Evolutionary conservation across 306 rosid genomes (phyloP).

Genomic region (Trifolium pratense): DNA sequence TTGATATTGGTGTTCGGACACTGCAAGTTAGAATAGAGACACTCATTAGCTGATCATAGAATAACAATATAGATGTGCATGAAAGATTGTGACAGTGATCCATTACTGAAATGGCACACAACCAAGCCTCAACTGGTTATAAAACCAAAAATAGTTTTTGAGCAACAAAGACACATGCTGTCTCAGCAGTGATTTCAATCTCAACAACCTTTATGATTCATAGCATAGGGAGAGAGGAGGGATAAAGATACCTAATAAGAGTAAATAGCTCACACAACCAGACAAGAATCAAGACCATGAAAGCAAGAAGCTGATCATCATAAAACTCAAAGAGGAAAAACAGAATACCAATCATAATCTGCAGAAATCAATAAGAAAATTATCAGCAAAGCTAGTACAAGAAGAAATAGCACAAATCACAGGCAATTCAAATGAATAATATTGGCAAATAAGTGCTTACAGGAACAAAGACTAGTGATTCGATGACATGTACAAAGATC

Average conservation of each 20-base stretch:
- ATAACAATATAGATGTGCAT: conserved; percentile 13
- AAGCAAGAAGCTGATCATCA: conserved; percentile 94
- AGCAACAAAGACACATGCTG: conserved; percentile 30
- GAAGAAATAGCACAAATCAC: conserved; percentile 19
- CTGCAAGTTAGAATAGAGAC: conserved; percentile 60
- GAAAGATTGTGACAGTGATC: conserved; percentile 12
- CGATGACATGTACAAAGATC: conserved; percentile 96
- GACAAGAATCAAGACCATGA: conserved; percentile 93
- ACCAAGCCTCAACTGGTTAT: conserved; percentile 22
- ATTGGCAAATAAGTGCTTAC: conserved; percentile 52
- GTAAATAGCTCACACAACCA: conserved; percentile 98
- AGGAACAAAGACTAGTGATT: conserved; percentile 98
- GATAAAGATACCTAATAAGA: conserved; percentile 73
- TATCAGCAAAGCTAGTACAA: conserved; percentile 35
- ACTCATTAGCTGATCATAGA: conserved; percentile 46
- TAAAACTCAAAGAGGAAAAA: conserved; percentile 97
- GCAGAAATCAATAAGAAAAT: conserved; percentile 50
- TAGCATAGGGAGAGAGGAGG: conserved; percentile 12
- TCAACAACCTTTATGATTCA: conserved; percentile 19
- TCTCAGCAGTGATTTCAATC: conserved; percentile 30
- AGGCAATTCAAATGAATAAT: conserved; percentile 23
- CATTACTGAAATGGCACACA: conserved; percentile 16
- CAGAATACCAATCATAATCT: conserved; percentile 98
- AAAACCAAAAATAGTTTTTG: conserved; percentile 16
- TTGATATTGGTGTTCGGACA: conserved; percentile 97